Evolutionary conservation across 1,284 basidiomycete species (phyloP).

Genomic region (Papiliotrema fonsecae): DNA sequence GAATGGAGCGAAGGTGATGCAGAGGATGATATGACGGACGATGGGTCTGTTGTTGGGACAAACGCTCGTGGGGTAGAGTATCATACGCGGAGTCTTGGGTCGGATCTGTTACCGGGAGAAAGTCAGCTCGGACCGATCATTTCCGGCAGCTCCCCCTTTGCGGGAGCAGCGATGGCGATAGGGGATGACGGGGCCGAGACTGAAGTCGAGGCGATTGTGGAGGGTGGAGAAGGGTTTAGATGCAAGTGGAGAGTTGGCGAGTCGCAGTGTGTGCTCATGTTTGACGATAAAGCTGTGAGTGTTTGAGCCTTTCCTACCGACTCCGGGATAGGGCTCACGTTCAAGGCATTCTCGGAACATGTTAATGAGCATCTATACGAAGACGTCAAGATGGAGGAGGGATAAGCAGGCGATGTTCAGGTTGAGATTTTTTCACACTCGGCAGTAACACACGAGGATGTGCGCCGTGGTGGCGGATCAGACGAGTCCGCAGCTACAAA

Average conservation of each 20-base stretch:
- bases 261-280: not conserved
- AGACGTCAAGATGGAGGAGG: no score
- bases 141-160: not conserved
- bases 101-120: not conserved
- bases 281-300: not conserved
- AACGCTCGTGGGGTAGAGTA: not conserved
- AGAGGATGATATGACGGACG: conserved; percentile 7
- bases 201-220: not conserved
- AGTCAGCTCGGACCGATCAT: not conserved
- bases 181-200: not conserved
- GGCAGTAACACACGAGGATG: no score
- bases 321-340: no score
- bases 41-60: not conserved
- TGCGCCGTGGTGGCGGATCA: no score
- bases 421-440: no score
- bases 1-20: conserved; percentile 8
- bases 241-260: not conserved
- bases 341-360: no score
- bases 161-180: not conserved
- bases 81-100: not conserved
- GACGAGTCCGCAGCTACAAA: no score
- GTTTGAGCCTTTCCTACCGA: not conserved
- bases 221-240: not conserved
- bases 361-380: no score
- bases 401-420: no score